Percentiles rank a stretch among this genome's conserved stretches.
Conservation (phyloP, 192 early-diverging fungal genomes). For the Oehlia diaphana region DNA sequence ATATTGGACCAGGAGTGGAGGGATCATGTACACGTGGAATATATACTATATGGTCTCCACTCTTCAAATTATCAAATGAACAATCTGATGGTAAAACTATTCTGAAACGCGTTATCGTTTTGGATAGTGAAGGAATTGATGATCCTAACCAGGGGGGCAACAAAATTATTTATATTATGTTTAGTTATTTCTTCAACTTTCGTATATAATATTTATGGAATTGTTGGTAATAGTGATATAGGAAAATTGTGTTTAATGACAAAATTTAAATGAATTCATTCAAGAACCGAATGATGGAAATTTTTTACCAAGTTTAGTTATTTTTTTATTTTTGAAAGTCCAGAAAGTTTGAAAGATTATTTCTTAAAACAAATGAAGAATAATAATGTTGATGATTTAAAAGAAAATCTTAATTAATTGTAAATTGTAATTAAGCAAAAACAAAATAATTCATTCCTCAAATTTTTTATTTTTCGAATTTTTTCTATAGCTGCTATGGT, state of each 20-base stretch:
- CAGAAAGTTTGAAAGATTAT: conserved; percentile 3
- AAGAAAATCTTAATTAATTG: too few species aligned
- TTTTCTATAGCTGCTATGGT: too few species aligned
- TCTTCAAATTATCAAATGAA: not conserved
- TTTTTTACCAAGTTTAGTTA: conserved; percentile 10
- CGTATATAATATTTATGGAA: conserved; percentile 21
- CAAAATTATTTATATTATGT: conserved; percentile 26
- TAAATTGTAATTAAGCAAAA: too few species aligned
- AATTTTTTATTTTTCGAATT: too few species aligned
- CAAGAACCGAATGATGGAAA: not conserved
- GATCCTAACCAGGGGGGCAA: conserved; percentile 24
- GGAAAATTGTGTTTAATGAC: conserved; percentile 23
- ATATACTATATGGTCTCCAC: conserved; percentile 19
- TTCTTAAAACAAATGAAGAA: conserved; percentile 2
- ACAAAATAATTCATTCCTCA: too few species aligned
- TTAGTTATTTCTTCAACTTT: conserved; percentile 18
- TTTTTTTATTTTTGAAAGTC: not conserved
- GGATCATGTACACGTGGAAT: conserved; percentile 22
- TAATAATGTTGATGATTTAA: not conserved
- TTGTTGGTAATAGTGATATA: conserved; percentile 7
- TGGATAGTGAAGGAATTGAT: conserved; percentile 25
- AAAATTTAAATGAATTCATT: conserved; percentile 18
- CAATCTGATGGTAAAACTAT: not conserved
- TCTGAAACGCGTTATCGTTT: conserved; percentile 2
- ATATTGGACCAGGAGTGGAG: not conserved